Evolutionary conservation across 75 land plant species (phyloP).

Genomic region (Sequoiadendron giganteum): DNA sequence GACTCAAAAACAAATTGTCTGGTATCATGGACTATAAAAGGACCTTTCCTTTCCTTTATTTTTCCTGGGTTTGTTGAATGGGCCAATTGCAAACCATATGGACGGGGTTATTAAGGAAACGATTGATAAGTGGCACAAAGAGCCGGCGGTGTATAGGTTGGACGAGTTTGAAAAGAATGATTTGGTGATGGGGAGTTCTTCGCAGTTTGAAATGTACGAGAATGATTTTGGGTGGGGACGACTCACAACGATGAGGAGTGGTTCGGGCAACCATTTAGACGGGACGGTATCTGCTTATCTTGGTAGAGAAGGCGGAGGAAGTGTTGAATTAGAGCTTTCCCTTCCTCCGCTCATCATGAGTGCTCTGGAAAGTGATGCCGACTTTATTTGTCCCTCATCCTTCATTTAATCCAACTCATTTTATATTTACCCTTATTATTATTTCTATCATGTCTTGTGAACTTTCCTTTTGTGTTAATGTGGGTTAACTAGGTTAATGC

Average conservation of each 20-base stretch:
- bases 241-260: slow-evolving; percentile 41
- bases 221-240: slow-evolving; percentile 62
- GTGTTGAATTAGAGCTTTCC: slow-evolving; percentile 45
- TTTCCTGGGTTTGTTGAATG: slow-evolving; percentile 18
- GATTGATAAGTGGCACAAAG: background rate
- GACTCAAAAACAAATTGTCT: no score
- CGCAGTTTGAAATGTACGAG: slow-evolving; percentile 55
- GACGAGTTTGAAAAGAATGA: background rate
- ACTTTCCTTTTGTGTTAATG: no score
- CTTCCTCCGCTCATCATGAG: slow-evolving; percentile 26
- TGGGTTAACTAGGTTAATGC: no score
- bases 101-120: background rate
- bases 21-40: no score
- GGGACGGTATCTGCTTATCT: slow-evolving; percentile 45
- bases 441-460: no score
- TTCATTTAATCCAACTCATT: no score
- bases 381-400: slow-evolving; percentile 9
- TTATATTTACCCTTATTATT: no score
- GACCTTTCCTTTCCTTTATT: no score
- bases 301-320: slow-evolving; percentile 46
- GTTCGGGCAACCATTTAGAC: slow-evolving; percentile 33
- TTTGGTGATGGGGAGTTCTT: slow-evolving; percentile 51
- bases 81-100: background rate
- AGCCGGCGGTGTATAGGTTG: background rate
- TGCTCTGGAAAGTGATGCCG: slow-evolving; percentile 27